A percentile compares a stretch with the other conserved stretches of the same genome.
These are phyloP conservation scores for Nectriaceae sp. DNA, from an alignment of 2,329 filamentous ascomycete genomes.

Conservation along the genomic window DNA sequence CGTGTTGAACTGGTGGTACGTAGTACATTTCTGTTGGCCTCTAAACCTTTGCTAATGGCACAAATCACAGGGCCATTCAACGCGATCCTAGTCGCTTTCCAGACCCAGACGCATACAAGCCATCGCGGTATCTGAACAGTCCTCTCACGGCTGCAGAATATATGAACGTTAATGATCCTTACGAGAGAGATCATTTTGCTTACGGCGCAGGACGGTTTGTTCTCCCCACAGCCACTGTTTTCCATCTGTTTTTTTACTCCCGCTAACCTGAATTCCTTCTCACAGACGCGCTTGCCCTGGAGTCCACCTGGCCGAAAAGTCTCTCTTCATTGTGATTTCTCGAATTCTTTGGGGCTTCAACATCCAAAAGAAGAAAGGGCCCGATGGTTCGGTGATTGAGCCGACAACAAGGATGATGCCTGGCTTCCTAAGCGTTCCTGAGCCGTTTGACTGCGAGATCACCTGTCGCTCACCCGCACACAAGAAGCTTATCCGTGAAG, in stretches of 20 bases:
- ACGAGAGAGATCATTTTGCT: slow-evolving; percentile 15
- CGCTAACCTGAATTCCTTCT: not conserved
- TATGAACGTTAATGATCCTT: slow-evolving; percentile 6
- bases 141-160: slow-evolving; percentile 7
- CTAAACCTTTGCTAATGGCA: not conserved
- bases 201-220: slow-evolving; percentile 15
- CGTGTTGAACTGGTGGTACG: slow-evolving; percentile 16
- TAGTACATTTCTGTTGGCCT: not conserved
- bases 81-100: slow-evolving; percentile 10
- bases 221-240: not conserved
- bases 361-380: slow-evolving; percentile 4
- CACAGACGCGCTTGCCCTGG: slow-evolving; percentile 14
- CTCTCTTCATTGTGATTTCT: slow-evolving; percentile 13
- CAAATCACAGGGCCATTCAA: slow-evolving; percentile 10
- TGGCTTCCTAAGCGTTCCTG: slow-evolving; percentile 15
- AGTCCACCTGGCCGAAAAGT: slow-evolving; percentile 14
- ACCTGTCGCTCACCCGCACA: slow-evolving; percentile 7
- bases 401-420: slow-evolving; percentile 12
- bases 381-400: slow-evolving; percentile 7
- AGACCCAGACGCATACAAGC: slow-evolving; percentile 11
- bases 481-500: not conserved
- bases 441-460: slow-evolving; percentile 11
- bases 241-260: too few relatives aligned
- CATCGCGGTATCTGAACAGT: slow-evolving; percentile 9
- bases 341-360: slow-evolving; percentile 15